Base-by-base conservation (phyloP, 2,329 filamentous ascomycete species). In the Oidium heveae region DNA sequence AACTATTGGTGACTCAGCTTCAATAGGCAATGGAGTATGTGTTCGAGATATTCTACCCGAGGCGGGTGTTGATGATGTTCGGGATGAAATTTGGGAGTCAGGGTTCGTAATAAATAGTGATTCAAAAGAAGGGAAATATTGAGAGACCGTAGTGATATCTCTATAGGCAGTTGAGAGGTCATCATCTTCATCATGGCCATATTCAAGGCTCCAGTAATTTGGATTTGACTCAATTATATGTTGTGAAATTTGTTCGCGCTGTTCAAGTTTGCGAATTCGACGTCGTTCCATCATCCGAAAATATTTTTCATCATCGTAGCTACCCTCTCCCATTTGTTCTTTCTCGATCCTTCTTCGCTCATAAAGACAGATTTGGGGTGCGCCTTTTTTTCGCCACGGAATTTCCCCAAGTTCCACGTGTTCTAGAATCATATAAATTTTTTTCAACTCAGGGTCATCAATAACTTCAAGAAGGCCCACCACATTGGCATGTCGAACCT, bases 341-440 rank as follows among this genome's bases (percentile, higher is more conserved):
- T 78, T 77, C 64, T 93, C 83, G 60, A 91, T 76, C 55, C 88
- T 78, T 56, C 79, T 75, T 61, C 86, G 84, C 66, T 98, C 91
- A 62, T 87, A 81, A 34, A 80, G 72, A 61, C 85, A 85, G 59
- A 96, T 84, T 63, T 87, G 84, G 55, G 82, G 83, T 7, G 87
- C 73, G 6, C 86, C 89, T 68, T 88, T 86, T 66, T 84, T 89
- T 55, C 91, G 79, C 91, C 91, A 98, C 51, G 86, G 76, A 56
- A 98, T 86, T 68, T 98, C 91, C 53, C 91, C 89, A 43, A 89
- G 76, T 65, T 95, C 86, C 55, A 95, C 88, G 67, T 89, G 89
- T 67, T 98, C 91, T 46, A 98, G 75, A 20, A 96, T 86, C 70
- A 98, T 89, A 69, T 98, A 98, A 58, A 98, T 94, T 70, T 98